Percentiles rank a stretch among this genome's conserved stretches.
These are phyloP conservation scores for Triticum dicoccoides DNA, from an alignment of 176 grass and related monocot species.

Conservation along the genomic window DNA sequence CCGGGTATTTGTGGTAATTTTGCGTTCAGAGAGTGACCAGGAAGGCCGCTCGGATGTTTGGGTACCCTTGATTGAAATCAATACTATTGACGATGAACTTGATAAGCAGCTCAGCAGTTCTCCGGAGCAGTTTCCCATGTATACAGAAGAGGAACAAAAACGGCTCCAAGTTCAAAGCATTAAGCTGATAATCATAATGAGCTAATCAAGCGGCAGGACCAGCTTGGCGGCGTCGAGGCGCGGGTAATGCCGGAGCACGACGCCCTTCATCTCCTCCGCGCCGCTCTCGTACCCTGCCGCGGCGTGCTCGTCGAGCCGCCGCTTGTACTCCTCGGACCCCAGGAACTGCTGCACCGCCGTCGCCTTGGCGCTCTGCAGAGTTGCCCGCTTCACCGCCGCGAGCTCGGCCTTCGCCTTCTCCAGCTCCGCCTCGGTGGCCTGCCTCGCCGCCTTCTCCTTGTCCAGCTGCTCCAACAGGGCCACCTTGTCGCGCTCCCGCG, in stretches of 20 bases:
- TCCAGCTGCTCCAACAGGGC: constrained; percentile 8
- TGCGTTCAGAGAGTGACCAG: no score
- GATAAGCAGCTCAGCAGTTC: no score
- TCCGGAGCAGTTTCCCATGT: no score
- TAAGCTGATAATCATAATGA: no score
- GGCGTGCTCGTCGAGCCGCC: constrained; percentile 7
- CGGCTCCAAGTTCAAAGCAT: no score
- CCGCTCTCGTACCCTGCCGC: constrained; percentile 4
- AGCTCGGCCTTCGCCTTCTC: not conserved
- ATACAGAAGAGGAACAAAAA: no score
- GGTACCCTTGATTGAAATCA: no score
- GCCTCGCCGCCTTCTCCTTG: no score
- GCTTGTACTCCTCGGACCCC: not conserved
- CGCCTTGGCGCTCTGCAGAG: not conserved
- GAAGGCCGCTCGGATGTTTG: no score
- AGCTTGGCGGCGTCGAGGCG: constrained; percentile 18
- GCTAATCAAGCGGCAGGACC: not conserved
- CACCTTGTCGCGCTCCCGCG: not conserved
- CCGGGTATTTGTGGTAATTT: no score
- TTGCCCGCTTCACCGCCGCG: not conserved
- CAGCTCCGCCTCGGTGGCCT: no score
- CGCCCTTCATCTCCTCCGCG: constrained; percentile 30
- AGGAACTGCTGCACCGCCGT: constrained; percentile 4
- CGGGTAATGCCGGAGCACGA: not conserved
- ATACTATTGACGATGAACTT: no score